phyloP scores from a whole-genome alignment of 306 rosid species.

The Rosa chinensis region DNA sequence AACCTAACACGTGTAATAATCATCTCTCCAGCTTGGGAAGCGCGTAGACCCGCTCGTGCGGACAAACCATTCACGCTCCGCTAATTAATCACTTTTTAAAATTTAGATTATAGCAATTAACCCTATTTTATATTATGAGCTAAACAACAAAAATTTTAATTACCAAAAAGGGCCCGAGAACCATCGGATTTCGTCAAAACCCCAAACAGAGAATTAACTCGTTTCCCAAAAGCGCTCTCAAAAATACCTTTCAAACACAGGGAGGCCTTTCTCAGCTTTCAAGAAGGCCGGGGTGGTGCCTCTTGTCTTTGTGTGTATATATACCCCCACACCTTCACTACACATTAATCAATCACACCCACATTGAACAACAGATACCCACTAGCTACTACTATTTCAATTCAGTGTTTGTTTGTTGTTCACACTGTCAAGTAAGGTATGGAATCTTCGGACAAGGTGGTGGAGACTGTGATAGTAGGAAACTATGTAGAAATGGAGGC shows the following conservation, averaged over 20 bases:
- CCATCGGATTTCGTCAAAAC: slow-evolving; percentile 34
- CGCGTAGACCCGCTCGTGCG: slow-evolving; percentile 73
- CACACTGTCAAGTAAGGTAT: background rate
- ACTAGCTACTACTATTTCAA: background rate
- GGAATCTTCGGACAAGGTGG: slow-evolving; percentile 56
- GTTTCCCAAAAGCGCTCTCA: slow-evolving; percentile 52
- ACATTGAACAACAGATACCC: background rate
- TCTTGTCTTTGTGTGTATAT: slow-evolving; percentile 37
- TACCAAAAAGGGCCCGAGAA: slow-evolving; percentile 47
- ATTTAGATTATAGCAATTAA: background rate
- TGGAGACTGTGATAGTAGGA: slow-evolving; percentile 72
- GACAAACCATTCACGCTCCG: slow-evolving; percentile 50
- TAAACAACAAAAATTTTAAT: slow-evolving; percentile 39
- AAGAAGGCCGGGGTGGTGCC: slow-evolving; percentile 27
- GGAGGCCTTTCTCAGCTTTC: slow-evolving; percentile 43
- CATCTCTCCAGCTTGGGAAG: slow-evolving; percentile 41
- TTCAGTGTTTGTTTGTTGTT: background rate
- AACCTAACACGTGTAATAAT: slow-evolving; percentile 25
- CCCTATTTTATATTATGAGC: slow-evolving; percentile 13
- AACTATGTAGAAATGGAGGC: slow-evolving; percentile 92
- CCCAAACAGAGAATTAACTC: slow-evolving; percentile 49
- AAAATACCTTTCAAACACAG: slow-evolving; percentile 54
- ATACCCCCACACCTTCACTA: slow-evolving; percentile 18
- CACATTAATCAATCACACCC: slow-evolving; percentile 17
- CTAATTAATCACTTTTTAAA: slow-evolving; percentile 17